Percentiles rank a stretch among this genome's conserved stretches.
phyloP scores from a whole-genome alignment of 2,329 filamentous ascomycete genomes.

The Hypomyces rosellus region DNA sequence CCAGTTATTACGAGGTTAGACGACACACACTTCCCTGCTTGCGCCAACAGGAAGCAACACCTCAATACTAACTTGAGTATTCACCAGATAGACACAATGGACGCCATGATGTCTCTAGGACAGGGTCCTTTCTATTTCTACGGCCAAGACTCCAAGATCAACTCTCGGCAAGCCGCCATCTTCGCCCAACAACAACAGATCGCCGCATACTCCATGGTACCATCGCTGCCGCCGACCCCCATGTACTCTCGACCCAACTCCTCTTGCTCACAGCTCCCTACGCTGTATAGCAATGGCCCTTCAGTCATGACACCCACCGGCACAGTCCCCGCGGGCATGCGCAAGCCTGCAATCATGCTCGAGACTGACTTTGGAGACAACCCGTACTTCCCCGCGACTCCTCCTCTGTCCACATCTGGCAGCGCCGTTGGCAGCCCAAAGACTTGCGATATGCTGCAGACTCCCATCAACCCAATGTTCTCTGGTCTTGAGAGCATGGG shows the following conservation, averaged over 20 bases:
- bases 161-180: constrained; percentile 70
- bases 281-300: constrained; percentile 52
- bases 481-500: constrained; percentile 62
- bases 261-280: constrained; percentile 56
- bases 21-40: constrained; percentile 1
- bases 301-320: constrained; percentile 66
- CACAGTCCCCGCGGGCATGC: constrained; percentile 62
- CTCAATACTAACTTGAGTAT: neutral
- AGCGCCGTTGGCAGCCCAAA: constrained; percentile 84
- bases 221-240: constrained; percentile 55
- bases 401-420: constrained; percentile 76
- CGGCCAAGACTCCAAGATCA: constrained; percentile 66
- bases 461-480: constrained; percentile 76
- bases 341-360: constrained; percentile 73
- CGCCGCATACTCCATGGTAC: constrained; percentile 38
- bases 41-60: neutral
- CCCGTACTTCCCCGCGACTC: constrained; percentile 76
- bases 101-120: constrained; percentile 56
- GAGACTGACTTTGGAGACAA: constrained; percentile 69
- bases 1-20: neutral
- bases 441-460: constrained; percentile 68
- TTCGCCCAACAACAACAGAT: constrained; percentile 44
- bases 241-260: constrained; percentile 61
- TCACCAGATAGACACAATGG: constrained; percentile 48
- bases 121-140: constrained; percentile 84